Base-by-base conservation (phyloP, 352 stramenopile species). In the Plasmopara muralis region DNA sequence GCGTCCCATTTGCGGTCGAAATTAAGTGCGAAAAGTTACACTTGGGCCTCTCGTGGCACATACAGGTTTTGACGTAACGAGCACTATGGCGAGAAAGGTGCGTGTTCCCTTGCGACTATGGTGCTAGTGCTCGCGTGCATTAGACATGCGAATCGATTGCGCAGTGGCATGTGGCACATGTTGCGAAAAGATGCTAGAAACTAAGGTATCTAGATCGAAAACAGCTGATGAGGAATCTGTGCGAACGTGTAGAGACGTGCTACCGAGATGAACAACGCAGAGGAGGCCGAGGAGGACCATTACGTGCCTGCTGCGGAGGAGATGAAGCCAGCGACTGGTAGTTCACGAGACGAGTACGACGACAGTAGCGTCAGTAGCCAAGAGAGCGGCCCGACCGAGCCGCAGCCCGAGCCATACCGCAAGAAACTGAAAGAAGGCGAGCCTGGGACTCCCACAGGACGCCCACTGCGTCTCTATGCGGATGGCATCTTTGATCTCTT, bases 401-500 rank as follows among this genome's bases (percentile, higher is more conserved):
- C 50, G 28, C 66, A 63, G 49, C 58, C 66, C 16, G 67, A 90
- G 50, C 79, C 79, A 7, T 90, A 76, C 57, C 72, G 76, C 38
- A 74, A 73, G 45, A 60, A 60, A 15, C 64, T 90, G 34, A 61
- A 62, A 31, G 80, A 88, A 13, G 78, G 83, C 39, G 70, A 89
- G 47, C 74, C 77, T 2, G 83, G 83, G 20, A 85, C 77, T n/a
- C 50, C 77, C 9, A 91, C 77, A 28, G 83, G 83, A 8, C 74
- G 80, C 29, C 85, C 85, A 5, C 58, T 95, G 45, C 77, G 85
- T 55, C 66, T 95, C 7, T 95, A 93, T 46, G 85, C 85, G 9
- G 85, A 95, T 50, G 85, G 85, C 16, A 93, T 93, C 55, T 95
- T 95, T 58, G 83, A 95, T 62, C 66, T 95, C 18, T 95, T 93